Percentiles rank a stretch among this genome's conserved stretches.
phyloP scores from a whole-genome alignment of 2,329 filamentous ascomycete genomes.

The Arthrinium phaeospermum region DNA sequence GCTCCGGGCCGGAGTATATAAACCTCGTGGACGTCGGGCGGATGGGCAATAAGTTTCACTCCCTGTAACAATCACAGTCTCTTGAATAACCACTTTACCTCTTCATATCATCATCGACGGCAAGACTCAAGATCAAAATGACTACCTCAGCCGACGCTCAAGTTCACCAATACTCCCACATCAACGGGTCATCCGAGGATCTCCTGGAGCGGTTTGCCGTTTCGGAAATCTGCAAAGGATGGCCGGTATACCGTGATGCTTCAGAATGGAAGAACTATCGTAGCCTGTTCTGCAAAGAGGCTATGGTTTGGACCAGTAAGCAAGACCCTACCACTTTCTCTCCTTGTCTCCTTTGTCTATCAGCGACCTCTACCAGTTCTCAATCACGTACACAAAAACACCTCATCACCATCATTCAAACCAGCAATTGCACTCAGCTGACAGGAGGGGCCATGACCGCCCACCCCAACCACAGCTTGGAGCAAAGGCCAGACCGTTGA shows the following conservation, averaged over 20 bases:
- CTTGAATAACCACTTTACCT: neutral
- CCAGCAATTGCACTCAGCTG: neutral
- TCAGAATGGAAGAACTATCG: constrained; percentile 61
- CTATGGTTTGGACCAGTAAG: constrained; percentile 57
- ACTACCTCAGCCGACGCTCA: constrained; percentile 41
- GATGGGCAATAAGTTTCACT: neutral
- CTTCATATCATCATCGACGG: neutral
- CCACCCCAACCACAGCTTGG: constrained; percentile 46
- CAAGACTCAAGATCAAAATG: constrained; percentile 29
- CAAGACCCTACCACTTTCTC: neutral
- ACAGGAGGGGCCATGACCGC: neutral
- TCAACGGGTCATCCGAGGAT: constrained; percentile 49
- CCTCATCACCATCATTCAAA: neutral
- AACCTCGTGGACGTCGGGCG: neutral
- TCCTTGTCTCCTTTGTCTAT: neutral
- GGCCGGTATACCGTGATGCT: constrained; percentile 58
- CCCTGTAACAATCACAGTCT: neutral
- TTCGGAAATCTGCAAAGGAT: constrained; percentile 59
- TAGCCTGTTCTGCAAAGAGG: constrained; percentile 51
- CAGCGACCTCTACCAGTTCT: neutral
- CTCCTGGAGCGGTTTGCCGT: constrained; percentile 52
- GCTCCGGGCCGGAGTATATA: neutral
- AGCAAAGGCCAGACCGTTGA: constrained; percentile 48
- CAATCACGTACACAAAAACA: neutral
- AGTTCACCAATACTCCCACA: constrained; percentile 45